Evolutionary conservation across 371 early-diverging fungal species (phyloP).

Genomic region (Saksenaea oblongispora): DNA sequence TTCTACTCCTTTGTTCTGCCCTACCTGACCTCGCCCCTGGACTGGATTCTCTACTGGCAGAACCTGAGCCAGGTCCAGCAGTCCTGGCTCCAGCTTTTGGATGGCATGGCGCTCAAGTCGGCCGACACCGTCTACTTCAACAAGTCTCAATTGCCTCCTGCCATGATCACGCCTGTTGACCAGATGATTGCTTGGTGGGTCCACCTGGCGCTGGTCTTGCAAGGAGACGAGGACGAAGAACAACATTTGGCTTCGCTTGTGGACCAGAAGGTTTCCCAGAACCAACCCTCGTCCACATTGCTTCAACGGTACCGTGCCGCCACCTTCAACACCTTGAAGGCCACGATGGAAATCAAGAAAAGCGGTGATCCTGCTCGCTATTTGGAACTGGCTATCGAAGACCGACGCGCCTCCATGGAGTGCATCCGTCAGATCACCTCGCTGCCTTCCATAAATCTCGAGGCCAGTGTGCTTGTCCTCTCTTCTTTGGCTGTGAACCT

Average conservation of each 20-base stretch:
- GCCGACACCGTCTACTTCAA: constrained; percentile 9
- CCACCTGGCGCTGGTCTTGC: constrained; percentile 26
- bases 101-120: constrained; percentile 6
- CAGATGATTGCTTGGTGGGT: constrained; percentile 33
- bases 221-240: constrained; percentile 12
- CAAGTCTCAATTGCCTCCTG: constrained; percentile 13
- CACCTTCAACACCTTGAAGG: constrained; percentile 23
- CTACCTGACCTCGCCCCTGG: constrained; percentile 36
- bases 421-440: constrained; percentile 28
- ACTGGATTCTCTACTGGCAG: constrained; percentile 36
- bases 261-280: constrained; percentile 11
- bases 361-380: constrained; percentile 10
- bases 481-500: constrained; percentile 32
- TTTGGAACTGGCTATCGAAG: constrained; percentile 22
- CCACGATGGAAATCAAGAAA: constrained; percentile 12
- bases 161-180: constrained; percentile 20
- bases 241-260: constrained; percentile 14
- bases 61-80: constrained; percentile 19
- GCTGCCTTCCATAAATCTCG: constrained; percentile 14
- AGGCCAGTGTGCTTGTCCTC: constrained; percentile 29
- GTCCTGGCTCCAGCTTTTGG: constrained; percentile 19
- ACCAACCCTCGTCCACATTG: constrained; percentile 22
- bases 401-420: constrained; percentile 21
- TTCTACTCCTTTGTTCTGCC: constrained; percentile 41
- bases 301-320: constrained; percentile 25